Percentiles rank a stretch among this genome's conserved stretches.
Conservation (phyloP, 805 yeast genomes). For the Ogataea ramenticola region DNA sequence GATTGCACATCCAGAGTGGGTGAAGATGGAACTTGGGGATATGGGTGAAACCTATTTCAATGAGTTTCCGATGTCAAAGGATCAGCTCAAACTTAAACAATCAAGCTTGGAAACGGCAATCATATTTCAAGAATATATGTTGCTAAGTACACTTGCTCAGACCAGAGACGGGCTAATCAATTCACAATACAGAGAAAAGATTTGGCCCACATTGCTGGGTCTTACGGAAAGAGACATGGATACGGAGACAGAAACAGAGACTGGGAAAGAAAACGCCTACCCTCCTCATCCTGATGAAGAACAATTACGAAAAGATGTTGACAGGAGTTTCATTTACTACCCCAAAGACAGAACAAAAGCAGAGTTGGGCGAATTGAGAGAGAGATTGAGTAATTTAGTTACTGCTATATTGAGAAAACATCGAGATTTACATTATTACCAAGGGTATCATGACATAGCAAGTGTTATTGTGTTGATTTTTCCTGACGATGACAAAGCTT, state of each 20-base stretch:
- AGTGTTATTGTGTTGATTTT: conserved; percentile 55
- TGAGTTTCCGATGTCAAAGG: conserved; percentile 34
- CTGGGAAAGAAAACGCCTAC: conserved; percentile 12
- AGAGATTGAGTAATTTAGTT: conserved; percentile 36
- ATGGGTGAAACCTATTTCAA: conserved; percentile 40
- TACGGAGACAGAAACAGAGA: conserved; percentile 6
- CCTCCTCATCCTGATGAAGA: conserved; percentile 61
- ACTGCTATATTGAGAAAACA: conserved; percentile 48
- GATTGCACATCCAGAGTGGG: conserved; percentile 34
- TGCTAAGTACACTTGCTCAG: conserved; percentile 28
- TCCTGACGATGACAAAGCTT: conserved; percentile 27
- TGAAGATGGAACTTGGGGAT: conserved; percentile 39
- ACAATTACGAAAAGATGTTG: conserved; percentile 75
- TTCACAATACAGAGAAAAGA: conserved; percentile 30
- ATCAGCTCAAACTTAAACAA: conserved; percentile 29
- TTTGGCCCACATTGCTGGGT: conserved; percentile 48
- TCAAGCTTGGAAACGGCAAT: conserved; percentile 32
- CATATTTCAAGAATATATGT: conserved; percentile 20
- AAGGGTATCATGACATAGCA: conserved; percentile 89
- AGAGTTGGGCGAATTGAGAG: conserved; percentile 27
- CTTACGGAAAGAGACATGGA: conserved; percentile 14
- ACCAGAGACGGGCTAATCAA: conserved; percentile 42
- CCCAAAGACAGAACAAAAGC: conserved; percentile 18
- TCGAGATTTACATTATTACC: conserved; percentile 71
- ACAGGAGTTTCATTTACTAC: conserved; percentile 53